phyloP scores from a whole-genome alignment of 192 early-diverging fungal species.

The Spinellus fusiger region DNA sequence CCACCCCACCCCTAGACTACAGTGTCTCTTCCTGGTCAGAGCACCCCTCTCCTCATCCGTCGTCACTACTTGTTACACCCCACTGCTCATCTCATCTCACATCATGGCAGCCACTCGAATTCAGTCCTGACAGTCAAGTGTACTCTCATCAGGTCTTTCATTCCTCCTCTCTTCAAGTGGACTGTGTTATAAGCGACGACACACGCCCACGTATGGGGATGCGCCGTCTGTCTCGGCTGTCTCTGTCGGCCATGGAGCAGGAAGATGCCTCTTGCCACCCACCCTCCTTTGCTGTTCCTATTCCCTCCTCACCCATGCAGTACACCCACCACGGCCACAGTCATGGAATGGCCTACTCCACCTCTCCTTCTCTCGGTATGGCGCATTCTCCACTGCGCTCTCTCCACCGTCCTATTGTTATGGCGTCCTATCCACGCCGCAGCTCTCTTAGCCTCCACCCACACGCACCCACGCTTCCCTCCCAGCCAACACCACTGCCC shows the following conservation, averaged over 20 bases:
- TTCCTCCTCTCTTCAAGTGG: no score
- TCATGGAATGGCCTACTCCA: slow-evolving; percentile 15
- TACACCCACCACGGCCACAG: slow-evolving; percentile 25
- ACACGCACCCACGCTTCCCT: slow-evolving; percentile 6
- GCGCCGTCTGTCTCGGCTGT: slow-evolving; percentile 20
- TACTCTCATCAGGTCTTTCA: no score
- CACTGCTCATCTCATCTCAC: no score
- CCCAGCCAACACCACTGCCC: slow-evolving; percentile 22
- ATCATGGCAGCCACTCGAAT: no score
- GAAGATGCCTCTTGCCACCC: slow-evolving; percentile 1
- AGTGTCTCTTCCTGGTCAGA: no score
- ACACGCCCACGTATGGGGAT: not conserved
- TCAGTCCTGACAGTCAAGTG: no score
- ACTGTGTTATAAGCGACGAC: no score
- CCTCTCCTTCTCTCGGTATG: slow-evolving; percentile 4
- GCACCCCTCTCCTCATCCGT: no score
- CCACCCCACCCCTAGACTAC: no score
- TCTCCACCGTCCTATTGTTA: no score
- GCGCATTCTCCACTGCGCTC: slow-evolving; percentile 8
- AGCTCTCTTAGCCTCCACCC: slow-evolving; percentile 17
- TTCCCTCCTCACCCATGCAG: slow-evolving; percentile 22
- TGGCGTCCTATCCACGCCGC: no score
- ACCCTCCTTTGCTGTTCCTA: slow-evolving; percentile 3
- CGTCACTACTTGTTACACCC: no score
- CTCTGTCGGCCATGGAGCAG: slow-evolving; percentile 22